Evolutionary conservation across 1,139 yeast species (phyloP), one percentile per base, ranked within the genome.

Genomic region (Yamadazyma diddensiae): DNA sequence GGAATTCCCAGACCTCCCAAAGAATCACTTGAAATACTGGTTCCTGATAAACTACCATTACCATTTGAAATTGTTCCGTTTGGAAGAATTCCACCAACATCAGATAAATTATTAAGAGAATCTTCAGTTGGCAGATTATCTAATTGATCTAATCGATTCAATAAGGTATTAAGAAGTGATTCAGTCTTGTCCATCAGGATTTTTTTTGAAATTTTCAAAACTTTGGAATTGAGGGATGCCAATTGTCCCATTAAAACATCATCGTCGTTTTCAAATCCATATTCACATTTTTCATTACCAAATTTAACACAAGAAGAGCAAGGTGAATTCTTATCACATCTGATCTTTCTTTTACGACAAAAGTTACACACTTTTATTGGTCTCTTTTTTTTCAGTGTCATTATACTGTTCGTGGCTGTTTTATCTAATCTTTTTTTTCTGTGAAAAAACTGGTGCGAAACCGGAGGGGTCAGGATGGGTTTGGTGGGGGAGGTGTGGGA

Each of bases 251-350:
- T 29, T 16, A 32, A n/a, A 6, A 14, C 34, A 14, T 31, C 30
- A 13, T 28, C 31, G 9, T 12, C 29, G 5, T 6, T 15, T 11
- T 32, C 35, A 16, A 20, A 24, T 9, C 31, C 25, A 24, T 28
- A 32, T 11, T 32, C 31, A 25, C 35, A 32, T 10, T 21, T 32
- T 5, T 28, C 29, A 21, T 33, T 40, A 4, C 35, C 33, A 28
- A 40, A 35, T 22, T 32, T 35, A 4, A 35, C 29, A 33, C 46
- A 42, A 18, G 34, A 37, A n/a, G 35, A 26, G 22, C 46, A 42
- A 1, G 46, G 46, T 11, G 10, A 10, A 5, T 26, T 23, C 22
- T 39, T 39, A 29, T 42, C 40, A 34, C 46, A 42, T 25, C 34
- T 39, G 21, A 41, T 34, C 30, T 42, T 42, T 19, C 39, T 27